Evolutionary conservation across 2,329 filamentous ascomycete genomes (phyloP).

Genomic region (Trichophyton rubrum): DNA sequence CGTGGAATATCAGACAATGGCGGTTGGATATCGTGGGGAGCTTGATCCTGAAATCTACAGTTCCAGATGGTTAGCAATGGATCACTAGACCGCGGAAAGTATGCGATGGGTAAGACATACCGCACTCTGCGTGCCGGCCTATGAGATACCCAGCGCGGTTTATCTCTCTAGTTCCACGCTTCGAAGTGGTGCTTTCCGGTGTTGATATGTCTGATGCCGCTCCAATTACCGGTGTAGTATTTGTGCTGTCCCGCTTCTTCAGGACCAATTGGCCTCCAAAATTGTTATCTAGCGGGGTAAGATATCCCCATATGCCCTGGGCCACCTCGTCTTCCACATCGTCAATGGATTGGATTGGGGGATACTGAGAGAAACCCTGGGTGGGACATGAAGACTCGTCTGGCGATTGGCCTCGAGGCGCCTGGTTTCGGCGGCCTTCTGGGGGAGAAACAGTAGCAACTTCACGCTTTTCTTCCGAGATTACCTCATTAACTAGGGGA

Average conservation of each 20-base stretch:
- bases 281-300: slow-evolving; percentile 65
- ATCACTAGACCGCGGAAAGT: neutral
- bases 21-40: slow-evolving; percentile 78
- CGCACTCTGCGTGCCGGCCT: slow-evolving; percentile 85
- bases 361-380: slow-evolving; percentile 69
- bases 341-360: slow-evolving; percentile 58
- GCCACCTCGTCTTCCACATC: slow-evolving; percentile 73
- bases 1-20: slow-evolving; percentile 41
- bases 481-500: slow-evolving; percentile 59
- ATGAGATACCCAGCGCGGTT: slow-evolving; percentile 78
- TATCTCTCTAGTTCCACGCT: slow-evolving; percentile 34
- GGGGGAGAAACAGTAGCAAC: slow-evolving; percentile 61
- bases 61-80: neutral
- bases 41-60: slow-evolving; percentile 57
- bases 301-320: slow-evolving; percentile 91
- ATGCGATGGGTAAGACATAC: slow-evolving; percentile 40
- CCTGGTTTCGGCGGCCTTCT: slow-evolving; percentile 45
- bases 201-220: neutral
- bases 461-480: slow-evolving; percentile 50
- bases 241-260: slow-evolving; percentile 60
- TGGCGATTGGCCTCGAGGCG: slow-evolving; percentile 37
- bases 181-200: neutral
- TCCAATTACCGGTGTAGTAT: slow-evolving; percentile 36
- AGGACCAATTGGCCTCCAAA: slow-evolving; percentile 61
- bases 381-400: slow-evolving; percentile 56